Evolutionary conservation across 2,329 filamentous ascomycete genomes (phyloP), one percentile per base, ranked within the genome.

Genomic region (Stagonosporopsis rhizophila): DNA sequence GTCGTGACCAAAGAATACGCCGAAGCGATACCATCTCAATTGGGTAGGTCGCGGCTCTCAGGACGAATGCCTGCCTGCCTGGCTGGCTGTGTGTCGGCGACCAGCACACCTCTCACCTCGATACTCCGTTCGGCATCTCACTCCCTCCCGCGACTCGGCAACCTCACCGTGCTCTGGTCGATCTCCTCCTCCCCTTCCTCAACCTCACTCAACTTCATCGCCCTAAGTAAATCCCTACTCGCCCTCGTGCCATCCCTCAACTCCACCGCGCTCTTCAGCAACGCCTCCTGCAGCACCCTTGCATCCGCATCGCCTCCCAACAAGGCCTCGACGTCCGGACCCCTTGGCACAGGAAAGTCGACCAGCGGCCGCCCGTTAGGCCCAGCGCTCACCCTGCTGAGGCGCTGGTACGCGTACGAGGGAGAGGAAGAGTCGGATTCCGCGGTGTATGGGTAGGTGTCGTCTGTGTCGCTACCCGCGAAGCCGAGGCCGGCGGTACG

Each of bases 341-440:
- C 73, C 1, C 62, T 20, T 0, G 73, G 73, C 4, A 75, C 44
- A 0, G 73, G 71, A 22, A 76, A 76, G 1, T 72, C 72, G 11
- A 76, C 63, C 1, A 75, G 59, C 5, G 73, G 72, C 20, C 67
- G 66, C 1, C 73, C 73, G 32, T 71, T 70, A 2, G 67, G 70
- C 0, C 70, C 72, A 0, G 72, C 66, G 35, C 61, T 67, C 39
- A 75, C 68, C 19, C 62, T 54, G 15, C 61, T 61, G 14, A 54
- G 60, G 41, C 67, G 68, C 23, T 62, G 48, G 40, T 46, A 56
- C 4, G 42, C 34, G 37, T 57, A 49, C 30, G 56, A 58, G 0
- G 49, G 40, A 11, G 53, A 52, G 2, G 56, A 41, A 3, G 63
- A 62, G 32, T 69, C 65, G 0, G 58, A 63, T 12, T 48, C 45